phyloP scores from a whole-genome alignment of 768 basidiomycete species.

The Suillus tomentosus region DNA sequence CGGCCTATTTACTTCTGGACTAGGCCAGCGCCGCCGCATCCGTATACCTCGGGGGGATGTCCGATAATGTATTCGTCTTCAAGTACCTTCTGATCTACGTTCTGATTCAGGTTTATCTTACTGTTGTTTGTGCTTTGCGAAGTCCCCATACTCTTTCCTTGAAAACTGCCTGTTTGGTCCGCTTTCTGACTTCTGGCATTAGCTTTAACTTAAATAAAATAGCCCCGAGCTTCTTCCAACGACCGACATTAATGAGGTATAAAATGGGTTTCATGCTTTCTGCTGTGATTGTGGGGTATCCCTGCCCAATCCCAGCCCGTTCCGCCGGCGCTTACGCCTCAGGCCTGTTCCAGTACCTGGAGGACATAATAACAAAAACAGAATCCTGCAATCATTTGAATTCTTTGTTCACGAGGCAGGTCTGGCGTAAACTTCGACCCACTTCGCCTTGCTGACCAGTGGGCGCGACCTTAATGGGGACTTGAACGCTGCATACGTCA shows the following conservation, averaged over 20 bases:
- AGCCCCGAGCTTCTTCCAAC: background rate
- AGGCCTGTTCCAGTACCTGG: background rate
- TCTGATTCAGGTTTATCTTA: background rate
- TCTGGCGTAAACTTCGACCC: background rate
- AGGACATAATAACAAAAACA: background rate
- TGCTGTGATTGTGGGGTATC: background rate
- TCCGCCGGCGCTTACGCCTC: background rate
- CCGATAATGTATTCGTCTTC: background rate
- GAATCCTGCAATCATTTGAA: background rate
- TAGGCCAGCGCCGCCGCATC: background rate
- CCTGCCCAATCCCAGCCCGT: background rate
- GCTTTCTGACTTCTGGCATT: background rate
- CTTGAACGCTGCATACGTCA: background rate
- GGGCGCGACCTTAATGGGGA: background rate
- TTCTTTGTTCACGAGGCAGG: background rate
- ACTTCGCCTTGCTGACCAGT: background rate
- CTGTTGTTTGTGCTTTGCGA: background rate
- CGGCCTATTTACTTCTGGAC: background rate
- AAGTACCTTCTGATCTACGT: background rate
- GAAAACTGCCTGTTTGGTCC: background rate
- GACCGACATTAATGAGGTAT: background rate
- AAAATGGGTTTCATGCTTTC: background rate
- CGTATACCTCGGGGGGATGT: background rate
- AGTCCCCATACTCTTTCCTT: background rate
- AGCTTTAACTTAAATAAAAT: background rate